phyloP scores from a whole-genome alignment of 2,329 filamentous ascomycete genomes.

The Aspergillus sp. region DNA sequence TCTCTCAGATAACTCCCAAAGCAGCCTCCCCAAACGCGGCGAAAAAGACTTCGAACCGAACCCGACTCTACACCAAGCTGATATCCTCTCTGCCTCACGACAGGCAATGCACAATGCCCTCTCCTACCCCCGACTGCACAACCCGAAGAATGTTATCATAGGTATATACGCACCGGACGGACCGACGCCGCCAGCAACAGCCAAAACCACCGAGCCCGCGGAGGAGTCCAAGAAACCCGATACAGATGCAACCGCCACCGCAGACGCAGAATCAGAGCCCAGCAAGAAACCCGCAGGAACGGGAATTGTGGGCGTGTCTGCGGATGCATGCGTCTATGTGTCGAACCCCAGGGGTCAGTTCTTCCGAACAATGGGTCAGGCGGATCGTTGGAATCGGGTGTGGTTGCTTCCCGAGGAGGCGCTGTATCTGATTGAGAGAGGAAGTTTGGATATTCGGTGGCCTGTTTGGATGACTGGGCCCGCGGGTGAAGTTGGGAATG shows the following conservation, averaged over 20 bases:
- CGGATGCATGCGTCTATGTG: constrained; percentile 54
- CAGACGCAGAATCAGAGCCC: not conserved
- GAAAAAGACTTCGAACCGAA: constrained; percentile 98
- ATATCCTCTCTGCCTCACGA: constrained; percentile 73
- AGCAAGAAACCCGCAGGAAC: not conserved
- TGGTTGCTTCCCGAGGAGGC: constrained; percentile 93
- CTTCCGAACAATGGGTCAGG: constrained; percentile 71
- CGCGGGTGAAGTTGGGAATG: constrained; percentile 35
- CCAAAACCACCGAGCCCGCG: constrained; percentile 10
- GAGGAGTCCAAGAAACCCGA: constrained; percentile 10
- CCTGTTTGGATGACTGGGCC: constrained; percentile 43
- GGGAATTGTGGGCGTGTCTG: constrained; percentile 15
- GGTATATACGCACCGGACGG: constrained; percentile 70
- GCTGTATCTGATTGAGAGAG: constrained; percentile 81
- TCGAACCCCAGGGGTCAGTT: constrained; percentile 68
- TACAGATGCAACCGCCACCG: not conserved
- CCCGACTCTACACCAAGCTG: constrained; percentile 75
- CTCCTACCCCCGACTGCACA: constrained; percentile 69
- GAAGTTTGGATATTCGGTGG: constrained; percentile 83
- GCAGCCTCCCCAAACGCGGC: constrained; percentile 73
- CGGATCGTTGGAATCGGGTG: constrained; percentile 59
- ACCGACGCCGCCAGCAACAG: constrained; percentile 15
- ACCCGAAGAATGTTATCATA: constrained; percentile 59
- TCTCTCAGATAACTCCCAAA: constrained; percentile 27
- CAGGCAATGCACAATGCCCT: constrained; percentile 86